These are phyloP conservation scores for Phyllosticta citribraziliensis DNA, from an alignment of 2,329 filamentous ascomycete species.

Conservation along the genomic window DNA sequence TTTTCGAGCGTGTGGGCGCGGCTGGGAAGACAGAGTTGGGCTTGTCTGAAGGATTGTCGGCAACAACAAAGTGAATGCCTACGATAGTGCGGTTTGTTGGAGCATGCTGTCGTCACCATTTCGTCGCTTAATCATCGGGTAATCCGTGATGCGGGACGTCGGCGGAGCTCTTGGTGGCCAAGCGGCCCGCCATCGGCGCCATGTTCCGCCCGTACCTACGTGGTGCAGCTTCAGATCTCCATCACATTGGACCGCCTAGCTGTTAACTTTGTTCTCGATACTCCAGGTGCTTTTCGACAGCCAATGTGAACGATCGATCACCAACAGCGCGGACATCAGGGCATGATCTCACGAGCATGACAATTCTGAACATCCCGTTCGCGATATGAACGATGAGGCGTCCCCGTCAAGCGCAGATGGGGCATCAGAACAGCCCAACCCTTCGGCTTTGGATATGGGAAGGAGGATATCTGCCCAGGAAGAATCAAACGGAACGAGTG, in stretches of 20 bases:
- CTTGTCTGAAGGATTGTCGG: neutral
- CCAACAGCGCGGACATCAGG: neutral
- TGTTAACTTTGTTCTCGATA: neutral
- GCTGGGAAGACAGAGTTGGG: neutral
- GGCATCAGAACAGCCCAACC: neutral
- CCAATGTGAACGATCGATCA: conserved; percentile 2
- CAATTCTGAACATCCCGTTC: conserved; percentile 4
- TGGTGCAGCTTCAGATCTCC: neutral
- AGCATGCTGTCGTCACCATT: conserved; percentile 7
- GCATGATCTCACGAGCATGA: conserved; percentile 6
- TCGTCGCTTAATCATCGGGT: neutral
- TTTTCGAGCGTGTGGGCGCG: neutral
- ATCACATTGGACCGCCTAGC: neutral
- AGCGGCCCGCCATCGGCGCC: neutral
- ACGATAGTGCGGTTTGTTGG: neutral
- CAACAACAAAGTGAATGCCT: neutral
- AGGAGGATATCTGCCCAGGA: neutral
- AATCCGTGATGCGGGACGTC: neutral
- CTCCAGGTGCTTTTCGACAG: neutral
- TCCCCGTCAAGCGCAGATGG: conserved; percentile 21
- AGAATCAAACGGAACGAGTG: neutral
- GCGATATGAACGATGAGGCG: conserved; percentile 31
- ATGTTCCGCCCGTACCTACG: neutral
- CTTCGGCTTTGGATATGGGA: neutral
- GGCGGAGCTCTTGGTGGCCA: conserved; percentile 1